Conservation (phyloP, 106 monocot genomes). For the Hemerocallis citrina region DNA sequence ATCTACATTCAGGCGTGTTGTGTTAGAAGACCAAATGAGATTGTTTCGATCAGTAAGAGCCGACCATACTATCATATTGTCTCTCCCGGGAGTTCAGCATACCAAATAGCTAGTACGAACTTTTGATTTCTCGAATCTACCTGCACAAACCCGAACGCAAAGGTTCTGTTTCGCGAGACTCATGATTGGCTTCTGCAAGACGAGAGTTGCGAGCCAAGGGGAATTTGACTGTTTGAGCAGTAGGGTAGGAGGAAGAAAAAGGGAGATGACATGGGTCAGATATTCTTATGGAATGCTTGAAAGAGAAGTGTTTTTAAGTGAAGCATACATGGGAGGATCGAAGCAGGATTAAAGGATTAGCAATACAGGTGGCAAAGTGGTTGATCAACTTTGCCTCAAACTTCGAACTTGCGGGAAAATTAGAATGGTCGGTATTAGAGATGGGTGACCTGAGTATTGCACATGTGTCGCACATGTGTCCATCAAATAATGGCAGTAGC, state of each 20-base stretch:
- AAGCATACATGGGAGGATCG: background rate
- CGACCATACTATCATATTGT: conserved; percentile 24
- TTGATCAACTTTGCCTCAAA: background rate
- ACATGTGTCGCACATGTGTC: conserved; percentile 2
- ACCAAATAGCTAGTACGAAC: conserved; percentile 30
- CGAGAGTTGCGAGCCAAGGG: conserved; percentile 13
- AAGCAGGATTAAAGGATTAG: background rate
- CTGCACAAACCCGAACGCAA: conserved; percentile 25
- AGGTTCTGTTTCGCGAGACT: conserved; percentile 19
- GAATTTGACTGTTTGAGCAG: conserved; percentile 4
- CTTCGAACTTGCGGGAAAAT: background rate
- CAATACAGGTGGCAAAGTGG: conserved; percentile 8
- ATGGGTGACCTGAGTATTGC: background rate
- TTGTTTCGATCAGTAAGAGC: conserved; percentile 10
- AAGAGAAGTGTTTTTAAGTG: background rate
- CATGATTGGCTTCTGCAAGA: conserved; percentile 10
- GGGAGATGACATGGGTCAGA: conserved; percentile 6
- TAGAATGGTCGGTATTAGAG: conserved; percentile 4
- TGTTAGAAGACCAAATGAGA: conserved; percentile 24
- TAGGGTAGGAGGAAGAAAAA: conserved; percentile 1
- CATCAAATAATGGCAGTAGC: no score
- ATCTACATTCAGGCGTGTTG: background rate
- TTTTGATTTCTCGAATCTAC: background rate
- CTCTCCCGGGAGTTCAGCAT: conserved; percentile 10
- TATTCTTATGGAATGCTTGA: background rate